Conservation (phyloP, 192 early-diverging fungal genomes). For the Irineochytrium annulatum region DNA sequence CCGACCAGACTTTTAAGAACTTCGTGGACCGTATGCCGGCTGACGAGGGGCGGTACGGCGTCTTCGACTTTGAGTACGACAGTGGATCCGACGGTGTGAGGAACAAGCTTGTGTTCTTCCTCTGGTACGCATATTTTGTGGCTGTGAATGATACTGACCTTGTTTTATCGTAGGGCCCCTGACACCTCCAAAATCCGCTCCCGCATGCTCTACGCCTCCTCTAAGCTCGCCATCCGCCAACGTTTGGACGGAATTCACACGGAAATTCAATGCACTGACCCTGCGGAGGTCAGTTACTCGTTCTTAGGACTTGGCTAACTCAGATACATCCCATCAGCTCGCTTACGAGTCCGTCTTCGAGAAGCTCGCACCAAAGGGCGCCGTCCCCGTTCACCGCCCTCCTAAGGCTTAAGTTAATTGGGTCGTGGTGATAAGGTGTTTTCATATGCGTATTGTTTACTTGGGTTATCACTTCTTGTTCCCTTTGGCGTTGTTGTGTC, state of each 20-base stretch:
- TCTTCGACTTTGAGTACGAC: constrained; percentile 82
- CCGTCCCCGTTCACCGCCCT: constrained; percentile 20
- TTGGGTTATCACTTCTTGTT: no score
- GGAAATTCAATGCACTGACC: constrained; percentile 85
- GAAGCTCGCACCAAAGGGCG: constrained; percentile 46
- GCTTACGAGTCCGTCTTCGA: constrained; percentile 65
- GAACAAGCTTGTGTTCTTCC: constrained; percentile 82
- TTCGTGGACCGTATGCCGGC: constrained; percentile 62
- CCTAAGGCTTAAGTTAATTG: constrained; percentile 28
- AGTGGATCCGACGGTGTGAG: constrained; percentile 61
- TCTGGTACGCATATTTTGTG: no score
- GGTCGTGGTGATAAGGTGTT: no score
- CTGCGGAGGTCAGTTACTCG: constrained; percentile 42
- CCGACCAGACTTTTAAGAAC: constrained; percentile 49
- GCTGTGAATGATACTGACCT: no score
- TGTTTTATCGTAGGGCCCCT: constrained; percentile 69
- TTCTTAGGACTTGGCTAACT: background rate
- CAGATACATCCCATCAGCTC: constrained; percentile 30
- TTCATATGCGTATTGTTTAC: no score
- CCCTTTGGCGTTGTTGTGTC: no score
- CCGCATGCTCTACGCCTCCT: constrained; percentile 92
- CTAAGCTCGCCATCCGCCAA: constrained; percentile 73
- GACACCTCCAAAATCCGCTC: constrained; percentile 65
- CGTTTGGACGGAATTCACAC: constrained; percentile 65
- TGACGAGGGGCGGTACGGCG: constrained; percentile 30